Percentiles rank a stretch among this genome's conserved stretches.
Evolutionary conservation across 108 stramenopile genomes (phyloP).

Genomic region (Skeletonema marinoi): DNA sequence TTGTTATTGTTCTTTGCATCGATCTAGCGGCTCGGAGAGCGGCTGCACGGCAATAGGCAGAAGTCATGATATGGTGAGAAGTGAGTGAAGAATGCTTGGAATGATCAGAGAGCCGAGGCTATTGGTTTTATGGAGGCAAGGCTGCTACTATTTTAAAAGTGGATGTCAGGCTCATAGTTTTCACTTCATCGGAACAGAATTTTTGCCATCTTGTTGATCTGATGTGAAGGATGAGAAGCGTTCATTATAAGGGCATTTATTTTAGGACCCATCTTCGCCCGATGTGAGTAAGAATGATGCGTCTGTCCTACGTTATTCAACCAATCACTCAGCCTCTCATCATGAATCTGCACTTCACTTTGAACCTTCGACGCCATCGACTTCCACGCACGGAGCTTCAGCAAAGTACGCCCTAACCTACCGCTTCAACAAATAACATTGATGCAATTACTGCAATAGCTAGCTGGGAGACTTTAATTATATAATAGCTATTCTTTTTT

Average conservation of each 20-base stretch:
- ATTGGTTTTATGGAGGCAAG: no score
- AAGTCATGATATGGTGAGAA: not conserved
- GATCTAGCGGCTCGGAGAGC: not conserved
- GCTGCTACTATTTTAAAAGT: no score
- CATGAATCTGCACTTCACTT: no score
- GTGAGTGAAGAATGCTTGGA: no score
- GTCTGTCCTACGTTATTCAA: not conserved
- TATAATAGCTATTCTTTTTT: not conserved
- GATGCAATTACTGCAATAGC: not conserved
- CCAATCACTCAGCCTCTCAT: not conserved
- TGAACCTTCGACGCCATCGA: not conserved
- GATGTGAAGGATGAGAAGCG: not conserved
- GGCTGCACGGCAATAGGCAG: not conserved
- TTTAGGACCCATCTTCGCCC: not conserved
- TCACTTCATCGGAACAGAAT: constrained; percentile 2
- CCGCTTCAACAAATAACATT: not conserved
- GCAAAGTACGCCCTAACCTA: not conserved
- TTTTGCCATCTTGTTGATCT: not conserved
- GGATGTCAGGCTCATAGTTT: no score
- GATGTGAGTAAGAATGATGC: not conserved
- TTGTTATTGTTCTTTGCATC: not conserved
- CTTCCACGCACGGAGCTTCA: not conserved
- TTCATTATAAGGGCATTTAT: not conserved
- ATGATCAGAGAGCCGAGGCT: no score
- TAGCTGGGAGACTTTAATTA: not conserved